Base-by-base conservation (phyloP, 805 yeast species). In the Yarrowia porcina region DNA sequence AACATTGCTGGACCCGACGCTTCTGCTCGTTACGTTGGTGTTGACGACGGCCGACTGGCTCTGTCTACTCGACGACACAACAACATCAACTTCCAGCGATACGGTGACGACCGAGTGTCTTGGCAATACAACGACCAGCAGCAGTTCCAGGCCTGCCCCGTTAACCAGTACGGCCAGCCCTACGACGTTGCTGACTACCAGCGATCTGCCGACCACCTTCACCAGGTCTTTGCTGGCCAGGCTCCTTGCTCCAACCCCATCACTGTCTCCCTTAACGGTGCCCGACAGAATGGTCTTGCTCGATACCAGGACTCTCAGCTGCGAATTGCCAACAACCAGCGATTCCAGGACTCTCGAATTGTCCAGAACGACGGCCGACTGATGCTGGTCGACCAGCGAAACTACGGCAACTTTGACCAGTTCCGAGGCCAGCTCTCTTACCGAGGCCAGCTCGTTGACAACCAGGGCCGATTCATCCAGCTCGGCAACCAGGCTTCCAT, bases 381-480 rank as follows among this genome's bases (percentile, higher is more conserved):
- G 30, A 32, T 49, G 56, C 56, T 49, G n/a, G 21, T 49, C 10
- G 56, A 49, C 30, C 21, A 32, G 30, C 38, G 39, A 32, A 49
- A 32, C 56, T 2, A 8, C 39, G 39, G 28, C 39, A 49, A 49
- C 56, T 49, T 6, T 10, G 21, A 49, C 56, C 39, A 32, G 56
- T 49, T 49, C 56, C 56, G 30, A 11, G 56, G 56, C 56, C 56
- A 49, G 56, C 39, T 49, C 39, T 49, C 56, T 15, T 49, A 49
- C 56, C 56, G 56, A 32, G 56, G 56, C 56, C 56, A 49, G 56
- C 56, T 49, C 56, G 56, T 49, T 7, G 56, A 49, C 39, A 32
- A 49, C 56, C 56, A 49, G 56, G 56, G 56, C 39, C 56, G 39
- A 32, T 49, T 49, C 30, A 11, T 49, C 56, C 56, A 49, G 39